Conservation (phyloP, 176 grass and related monocot genomes). For the Triticum timopheevii region DNA sequence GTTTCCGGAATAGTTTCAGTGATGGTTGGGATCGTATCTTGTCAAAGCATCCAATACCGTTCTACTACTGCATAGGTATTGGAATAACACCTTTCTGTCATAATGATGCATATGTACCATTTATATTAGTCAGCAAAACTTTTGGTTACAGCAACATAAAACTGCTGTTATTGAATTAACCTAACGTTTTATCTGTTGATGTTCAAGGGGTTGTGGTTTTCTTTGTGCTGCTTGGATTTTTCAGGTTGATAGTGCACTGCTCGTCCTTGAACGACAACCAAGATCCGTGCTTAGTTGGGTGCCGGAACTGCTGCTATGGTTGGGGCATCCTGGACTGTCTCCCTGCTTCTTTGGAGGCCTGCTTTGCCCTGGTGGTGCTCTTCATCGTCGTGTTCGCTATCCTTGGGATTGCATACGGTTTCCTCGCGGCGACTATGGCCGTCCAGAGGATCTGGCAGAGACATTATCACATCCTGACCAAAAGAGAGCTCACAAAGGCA, state of each 20-base stretch:
- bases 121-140: neutral
- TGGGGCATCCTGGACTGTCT: constrained; percentile 96
- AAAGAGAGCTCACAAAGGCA: constrained; percentile 96
- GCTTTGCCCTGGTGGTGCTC: constrained; percentile 86
- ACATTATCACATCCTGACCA: constrained; percentile 96
- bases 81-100: neutral
- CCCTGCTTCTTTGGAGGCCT: constrained; percentile 90
- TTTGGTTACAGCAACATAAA: neutral
- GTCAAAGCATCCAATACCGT: constrained; percentile 93
- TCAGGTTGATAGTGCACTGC: constrained; percentile 84
- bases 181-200: neutral
- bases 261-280: constrained; percentile 77
- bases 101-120: neutral
- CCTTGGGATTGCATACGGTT: constrained; percentile 87
- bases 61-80: constrained; percentile 96
- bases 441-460: constrained; percentile 98
- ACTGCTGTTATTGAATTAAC: neutral
- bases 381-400: constrained; percentile 88
- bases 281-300: constrained; percentile 81
- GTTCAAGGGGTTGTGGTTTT: constrained; percentile 83
- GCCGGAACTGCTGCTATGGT: constrained; percentile 96
- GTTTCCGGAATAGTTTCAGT: constrained; percentile 86
- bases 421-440: constrained; percentile 84
- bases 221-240: constrained; percentile 92
- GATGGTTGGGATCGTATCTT: constrained; percentile 94